These are phyloP conservation scores for Candida sp. DNA, from an alignment of 1,139 yeast species.

Conservation along the genomic window DNA sequence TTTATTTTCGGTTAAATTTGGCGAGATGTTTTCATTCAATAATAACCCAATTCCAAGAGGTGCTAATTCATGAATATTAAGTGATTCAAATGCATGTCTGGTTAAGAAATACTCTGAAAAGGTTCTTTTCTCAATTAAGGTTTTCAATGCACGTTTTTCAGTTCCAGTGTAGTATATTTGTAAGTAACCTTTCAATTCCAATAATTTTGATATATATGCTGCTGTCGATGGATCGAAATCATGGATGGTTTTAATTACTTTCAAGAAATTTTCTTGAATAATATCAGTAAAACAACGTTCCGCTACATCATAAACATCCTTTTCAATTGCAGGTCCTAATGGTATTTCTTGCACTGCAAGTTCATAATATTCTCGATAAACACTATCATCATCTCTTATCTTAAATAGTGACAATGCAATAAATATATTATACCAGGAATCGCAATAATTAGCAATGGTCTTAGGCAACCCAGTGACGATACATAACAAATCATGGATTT, in stretches of 20 bases:
- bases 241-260: slow-evolving; percentile 60
- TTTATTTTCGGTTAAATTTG: slow-evolving; percentile 25
- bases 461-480: slow-evolving; percentile 53
- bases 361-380: slow-evolving; percentile 32
- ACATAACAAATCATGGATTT: slow-evolving; percentile 40
- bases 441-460: slow-evolving; percentile 45
- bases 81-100: slow-evolving; percentile 56
- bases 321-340: slow-evolving; percentile 13
- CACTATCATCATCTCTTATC: slow-evolving; percentile 41
- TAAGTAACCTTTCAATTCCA: slow-evolving; percentile 64
- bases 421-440: slow-evolving; percentile 71
- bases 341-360: slow-evolving; percentile 34
- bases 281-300: slow-evolving; percentile 64
- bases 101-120: slow-evolving; percentile 62
- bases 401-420: slow-evolving; percentile 61
- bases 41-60: slow-evolving; percentile 66
- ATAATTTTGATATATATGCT: slow-evolving; percentile 59
- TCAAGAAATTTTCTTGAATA: slow-evolving; percentile 54
- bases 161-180: slow-evolving; percentile 37
- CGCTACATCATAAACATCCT: slow-evolving; percentile 25
- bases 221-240: slow-evolving; percentile 65
- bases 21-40: slow-evolving; percentile 25
- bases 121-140: slow-evolving; percentile 26
- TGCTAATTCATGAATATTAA: slow-evolving; percentile 48
- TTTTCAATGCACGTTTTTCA: slow-evolving; percentile 6